Evolutionary conservation across 495 filamentous ascomycete genomes (phyloP).

Genomic region (Sporormia fimetaria): DNA sequence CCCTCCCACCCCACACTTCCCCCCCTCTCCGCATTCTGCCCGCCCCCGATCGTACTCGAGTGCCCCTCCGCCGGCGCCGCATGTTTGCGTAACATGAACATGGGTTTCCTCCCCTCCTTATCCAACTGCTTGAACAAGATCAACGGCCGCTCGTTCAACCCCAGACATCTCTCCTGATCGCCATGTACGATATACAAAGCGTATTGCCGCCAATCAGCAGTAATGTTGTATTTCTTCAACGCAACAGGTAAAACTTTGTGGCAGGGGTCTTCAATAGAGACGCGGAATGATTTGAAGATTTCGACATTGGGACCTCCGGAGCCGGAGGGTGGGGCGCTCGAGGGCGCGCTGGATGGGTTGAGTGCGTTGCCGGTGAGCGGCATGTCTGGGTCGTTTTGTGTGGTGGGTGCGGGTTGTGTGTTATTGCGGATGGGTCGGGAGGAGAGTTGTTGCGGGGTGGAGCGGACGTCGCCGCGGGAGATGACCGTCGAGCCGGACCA

Average conservation of each 20-base stretch:
- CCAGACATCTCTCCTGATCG: constrained; percentile 89
- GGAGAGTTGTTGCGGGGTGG: constrained; percentile 20
- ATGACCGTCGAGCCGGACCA: constrained; percentile 17
- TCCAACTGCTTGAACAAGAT: constrained; percentile 96
- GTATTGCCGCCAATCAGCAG: constrained; percentile 92
- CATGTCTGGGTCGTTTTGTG: constrained; percentile 37
- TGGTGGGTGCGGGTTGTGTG: constrained; percentile 38
- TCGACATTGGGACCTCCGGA: constrained; percentile 51
- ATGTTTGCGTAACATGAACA: constrained; percentile 91
- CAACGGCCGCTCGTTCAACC: constrained; percentile 80
- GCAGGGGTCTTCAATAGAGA: constrained; percentile 95
- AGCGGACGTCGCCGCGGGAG: constrained; percentile 17
- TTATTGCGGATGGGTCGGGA: constrained; percentile 30
- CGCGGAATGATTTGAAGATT: constrained; percentile 96
- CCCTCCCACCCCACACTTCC: constrained; percentile 19
- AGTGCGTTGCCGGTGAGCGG: constrained; percentile 32
- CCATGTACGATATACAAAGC: constrained; percentile 96
- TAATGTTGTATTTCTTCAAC: constrained; percentile 95
- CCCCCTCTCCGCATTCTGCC: constrained; percentile 8
- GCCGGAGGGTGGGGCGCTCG: constrained; percentile 18
- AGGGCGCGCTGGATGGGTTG: constrained; percentile 24
- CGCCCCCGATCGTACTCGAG: constrained; percentile 19
- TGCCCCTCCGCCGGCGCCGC: constrained; percentile 34
- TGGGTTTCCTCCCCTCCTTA: constrained; percentile 91
- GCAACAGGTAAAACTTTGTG: constrained; percentile 94